phyloP scores from a whole-genome alignment of 2,329 filamentous ascomycete genomes.

The Fusarium palustre region DNA sequence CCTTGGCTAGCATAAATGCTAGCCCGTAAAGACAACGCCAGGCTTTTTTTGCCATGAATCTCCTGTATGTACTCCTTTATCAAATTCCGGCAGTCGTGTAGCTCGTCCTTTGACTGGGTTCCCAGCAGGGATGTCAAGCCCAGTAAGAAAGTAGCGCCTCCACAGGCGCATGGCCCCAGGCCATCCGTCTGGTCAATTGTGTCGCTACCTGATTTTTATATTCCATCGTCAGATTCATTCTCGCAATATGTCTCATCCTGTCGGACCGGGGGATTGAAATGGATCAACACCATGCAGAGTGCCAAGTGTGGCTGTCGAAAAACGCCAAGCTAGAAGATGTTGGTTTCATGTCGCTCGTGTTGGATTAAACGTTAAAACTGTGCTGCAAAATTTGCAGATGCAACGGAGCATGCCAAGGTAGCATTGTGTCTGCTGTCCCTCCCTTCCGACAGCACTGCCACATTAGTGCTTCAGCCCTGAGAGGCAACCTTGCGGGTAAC shows the following conservation, averaged over 20 bases:
- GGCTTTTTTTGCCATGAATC: constrained; percentile 28
- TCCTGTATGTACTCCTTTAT: constrained; percentile 28
- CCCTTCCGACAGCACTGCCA: constrained; percentile 37
- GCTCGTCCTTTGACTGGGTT: constrained; percentile 31
- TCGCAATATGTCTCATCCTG: constrained; percentile 24
- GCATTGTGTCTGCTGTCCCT: constrained; percentile 27
- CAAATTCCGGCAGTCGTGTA: constrained; percentile 34
- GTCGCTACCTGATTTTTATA: constrained; percentile 28
- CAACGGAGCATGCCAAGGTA: constrained; percentile 22
- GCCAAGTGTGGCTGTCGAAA: not conserved
- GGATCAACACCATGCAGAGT: not conserved
- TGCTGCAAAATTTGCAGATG: constrained; percentile 16
- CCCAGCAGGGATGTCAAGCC: constrained; percentile 41
- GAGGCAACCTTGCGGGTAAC: constrained; percentile 24
- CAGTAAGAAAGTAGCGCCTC: constrained; percentile 46
- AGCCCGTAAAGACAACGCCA: constrained; percentile 19
- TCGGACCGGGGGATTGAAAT: constrained; percentile 15
- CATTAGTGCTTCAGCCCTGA: constrained; percentile 38
- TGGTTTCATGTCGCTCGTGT: constrained; percentile 4
- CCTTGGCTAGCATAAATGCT: constrained; percentile 31
- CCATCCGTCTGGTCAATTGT: constrained; percentile 29
- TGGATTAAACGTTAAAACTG: constrained; percentile 17
- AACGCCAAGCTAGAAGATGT: constrained; percentile 5
- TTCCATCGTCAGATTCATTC: constrained; percentile 29
- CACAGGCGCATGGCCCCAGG: constrained; percentile 34